Conservation (phyloP, 768 basidiomycete genomes). For the Hygrocybe punicea region DNA sequence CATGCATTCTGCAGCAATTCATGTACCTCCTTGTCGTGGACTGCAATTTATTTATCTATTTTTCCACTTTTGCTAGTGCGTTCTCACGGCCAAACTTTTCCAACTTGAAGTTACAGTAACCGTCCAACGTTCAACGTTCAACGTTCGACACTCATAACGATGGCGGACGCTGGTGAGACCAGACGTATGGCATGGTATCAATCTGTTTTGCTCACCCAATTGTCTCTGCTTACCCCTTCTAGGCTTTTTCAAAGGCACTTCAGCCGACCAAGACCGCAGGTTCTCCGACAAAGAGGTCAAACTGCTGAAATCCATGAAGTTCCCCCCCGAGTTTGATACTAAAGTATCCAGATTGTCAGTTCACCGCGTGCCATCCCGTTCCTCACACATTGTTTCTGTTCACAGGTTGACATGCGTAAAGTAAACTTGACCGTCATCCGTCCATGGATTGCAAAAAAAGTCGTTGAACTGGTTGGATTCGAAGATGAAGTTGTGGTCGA, state of each 20-base stretch:
- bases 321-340: slow-evolving; percentile 83
- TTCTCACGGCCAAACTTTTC: no score
- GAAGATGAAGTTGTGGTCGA: slow-evolving; percentile 98
- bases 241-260: slow-evolving; percentile 91
- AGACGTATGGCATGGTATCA: slow-evolving; percentile 23
- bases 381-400: not conserved
- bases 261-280: slow-evolving; percentile 85
- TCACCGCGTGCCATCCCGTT: not conserved
- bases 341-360: slow-evolving; percentile 50
- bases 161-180: slow-evolving; percentile 60
- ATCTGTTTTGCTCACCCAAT: slow-evolving; percentile 17
- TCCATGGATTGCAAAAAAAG: slow-evolving; percentile 94
- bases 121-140: not conserved
- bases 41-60: no score
- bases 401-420: slow-evolving; percentile 89
- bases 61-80: no score
- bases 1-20: no score
- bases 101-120: no score
- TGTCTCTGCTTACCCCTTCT: slow-evolving; percentile 22
- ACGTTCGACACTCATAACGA: slow-evolving; percentile 17
- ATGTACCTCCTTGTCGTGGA: no score
- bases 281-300: slow-evolving; percentile 95
- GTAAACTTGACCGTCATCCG: slow-evolving; percentile 89
- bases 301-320: slow-evolving; percentile 84
- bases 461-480: slow-evolving; percentile 84